Evolutionary conservation across 208 protist genomes (phyloP).

Genomic region (Acanthamoeba lenticulata): DNA sequence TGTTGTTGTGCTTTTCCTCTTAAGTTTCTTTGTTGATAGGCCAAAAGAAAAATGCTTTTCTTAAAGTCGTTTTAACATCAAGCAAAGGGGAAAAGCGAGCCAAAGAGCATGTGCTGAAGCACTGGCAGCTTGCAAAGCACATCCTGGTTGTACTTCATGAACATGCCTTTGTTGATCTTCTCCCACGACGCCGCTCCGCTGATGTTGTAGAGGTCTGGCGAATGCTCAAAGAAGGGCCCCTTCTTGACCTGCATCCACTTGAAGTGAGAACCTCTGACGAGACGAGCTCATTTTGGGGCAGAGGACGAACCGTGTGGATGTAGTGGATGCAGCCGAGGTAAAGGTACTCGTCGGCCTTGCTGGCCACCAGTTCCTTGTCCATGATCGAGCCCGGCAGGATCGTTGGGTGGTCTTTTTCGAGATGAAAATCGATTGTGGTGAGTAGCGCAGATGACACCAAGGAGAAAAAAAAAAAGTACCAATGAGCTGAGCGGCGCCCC

Average conservation of each 20-base stretch:
- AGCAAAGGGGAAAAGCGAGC: conserved; percentile 50
- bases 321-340: conserved; percentile 77
- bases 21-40: too few species aligned
- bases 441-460: not conserved
- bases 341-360: conserved; percentile 74
- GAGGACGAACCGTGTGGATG: conserved; percentile 64
- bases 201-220: conserved; percentile 79
- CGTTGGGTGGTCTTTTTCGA: not conserved
- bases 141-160: conserved; percentile 77
- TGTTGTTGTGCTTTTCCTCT: not conserved
- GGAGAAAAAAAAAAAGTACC: conserved; percentile 48
- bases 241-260: conserved; percentile 70
- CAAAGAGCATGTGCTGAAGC: conserved; percentile 76
- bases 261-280: too few species aligned
- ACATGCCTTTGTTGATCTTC: conserved; percentile 80
- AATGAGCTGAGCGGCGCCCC: conserved; percentile 96
- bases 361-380: conserved; percentile 62
- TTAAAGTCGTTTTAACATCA: too few species aligned
- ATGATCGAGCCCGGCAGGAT: conserved; percentile 36
- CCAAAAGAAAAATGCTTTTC: too few species aligned
- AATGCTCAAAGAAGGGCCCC: conserved; percentile 82
- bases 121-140: conserved; percentile 79
- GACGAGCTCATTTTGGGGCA: too few species aligned
- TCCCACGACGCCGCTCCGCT: conserved; percentile 67
- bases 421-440: not conserved